phyloP scores from a whole-genome alignment of 2,329 filamentous ascomycete species.

The Stylonectria norvegica region DNA sequence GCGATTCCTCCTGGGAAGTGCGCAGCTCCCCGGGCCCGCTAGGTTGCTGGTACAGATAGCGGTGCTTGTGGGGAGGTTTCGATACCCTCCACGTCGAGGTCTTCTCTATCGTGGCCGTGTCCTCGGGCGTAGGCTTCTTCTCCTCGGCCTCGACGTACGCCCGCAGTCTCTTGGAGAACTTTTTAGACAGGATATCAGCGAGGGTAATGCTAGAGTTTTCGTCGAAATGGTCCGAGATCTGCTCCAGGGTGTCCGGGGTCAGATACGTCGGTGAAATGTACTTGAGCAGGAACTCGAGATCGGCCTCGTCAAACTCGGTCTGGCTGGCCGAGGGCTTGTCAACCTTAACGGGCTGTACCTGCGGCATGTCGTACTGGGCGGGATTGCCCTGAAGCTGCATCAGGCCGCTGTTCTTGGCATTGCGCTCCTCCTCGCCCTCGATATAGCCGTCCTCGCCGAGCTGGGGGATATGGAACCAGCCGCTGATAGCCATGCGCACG shows the following conservation, averaged over 20 bases:
- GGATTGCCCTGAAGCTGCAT: slow-evolving; percentile 90
- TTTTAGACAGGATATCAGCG: slow-evolving; percentile 71
- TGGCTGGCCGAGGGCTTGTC: slow-evolving; percentile 44
- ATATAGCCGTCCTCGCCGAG: slow-evolving; percentile 89
- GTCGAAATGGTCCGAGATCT: slow-evolving; percentile 74
- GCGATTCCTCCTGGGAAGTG: slow-evolving; percentile 43
- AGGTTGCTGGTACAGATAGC: slow-evolving; percentile 76
- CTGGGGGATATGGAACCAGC: slow-evolving; percentile 98
- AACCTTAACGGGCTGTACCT: slow-evolving; percentile 53
- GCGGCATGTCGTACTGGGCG: slow-evolving; percentile 82
- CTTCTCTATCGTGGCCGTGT: slow-evolving; percentile 55
- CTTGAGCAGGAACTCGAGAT: slow-evolving; percentile 85
- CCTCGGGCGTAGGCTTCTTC: slow-evolving; percentile 41
- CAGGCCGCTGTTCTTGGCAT: slow-evolving; percentile 84
- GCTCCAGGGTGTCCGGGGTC: slow-evolving; percentile 84
- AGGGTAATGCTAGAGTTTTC: slow-evolving; percentile 83
- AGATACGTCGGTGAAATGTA: slow-evolving; percentile 90
- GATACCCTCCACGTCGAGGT: slow-evolving; percentile 69
- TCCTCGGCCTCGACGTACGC: slow-evolving; percentile 68
- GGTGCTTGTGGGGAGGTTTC: slow-evolving; percentile 89
- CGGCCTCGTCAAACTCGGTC: slow-evolving; percentile 65
- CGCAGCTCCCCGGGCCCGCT: slow-evolving; percentile 37
- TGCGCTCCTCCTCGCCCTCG: slow-evolving; percentile 80
- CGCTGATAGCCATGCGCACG: slow-evolving; percentile 95
- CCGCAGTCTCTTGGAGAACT: slow-evolving; percentile 70